Evolutionary conservation across 768 basidiomycete species (phyloP), one percentile per base, ranked within the genome.

Genomic region (Rubroboletus pulcherrimus): DNA sequence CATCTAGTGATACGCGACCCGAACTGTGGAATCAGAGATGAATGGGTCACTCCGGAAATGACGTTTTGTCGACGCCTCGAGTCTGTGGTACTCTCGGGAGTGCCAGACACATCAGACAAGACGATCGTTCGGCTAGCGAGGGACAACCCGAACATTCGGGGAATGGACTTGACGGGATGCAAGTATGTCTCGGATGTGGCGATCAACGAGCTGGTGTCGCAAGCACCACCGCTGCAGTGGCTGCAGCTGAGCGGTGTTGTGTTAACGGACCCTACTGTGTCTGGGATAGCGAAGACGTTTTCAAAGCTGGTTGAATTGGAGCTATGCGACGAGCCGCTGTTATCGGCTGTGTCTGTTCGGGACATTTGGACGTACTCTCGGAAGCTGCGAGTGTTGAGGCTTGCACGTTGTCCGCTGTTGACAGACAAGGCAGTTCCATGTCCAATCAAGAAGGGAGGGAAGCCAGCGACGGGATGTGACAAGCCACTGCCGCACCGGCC

Each of bases 341-440:
- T 97, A 52, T 89, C 88, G 8, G 80, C 82, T 7, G 67, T 79
- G 44, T 84, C 90, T 0, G 77, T 92, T 34, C 82, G 87, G 37
- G 90, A 92, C 64, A 77, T 97, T n/a, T 88, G 93, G 80, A 78
- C 80, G 31, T 91, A 85, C 71, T 87, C 87, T 43, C 83, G 89
- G 59, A 89, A 84, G 66, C 76, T 98, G 51, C 79, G 90, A 8
- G 83, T 80, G 44, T 68, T 97, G 57, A 84, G 87, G 61, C 73
- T 98, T 45, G 85, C 89, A 38, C 86, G 89, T 50, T 97, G 93
- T 69, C 70, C 79, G 29, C 75, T 83, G 14, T 73, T 97, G 61
- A 89, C 89, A 29, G 91, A 95, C 75, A 84, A 80, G 62, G 84
- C 84, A 1, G 90, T 95, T 69, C 92, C 92, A 11, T 78, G 80